A percentile compares a stretch with the other conserved stretches of the same genome.
phyloP scores from a whole-genome alignment of 2,329 filamentous ascomycete genomes.

The Orbilia brochopaga region DNA sequence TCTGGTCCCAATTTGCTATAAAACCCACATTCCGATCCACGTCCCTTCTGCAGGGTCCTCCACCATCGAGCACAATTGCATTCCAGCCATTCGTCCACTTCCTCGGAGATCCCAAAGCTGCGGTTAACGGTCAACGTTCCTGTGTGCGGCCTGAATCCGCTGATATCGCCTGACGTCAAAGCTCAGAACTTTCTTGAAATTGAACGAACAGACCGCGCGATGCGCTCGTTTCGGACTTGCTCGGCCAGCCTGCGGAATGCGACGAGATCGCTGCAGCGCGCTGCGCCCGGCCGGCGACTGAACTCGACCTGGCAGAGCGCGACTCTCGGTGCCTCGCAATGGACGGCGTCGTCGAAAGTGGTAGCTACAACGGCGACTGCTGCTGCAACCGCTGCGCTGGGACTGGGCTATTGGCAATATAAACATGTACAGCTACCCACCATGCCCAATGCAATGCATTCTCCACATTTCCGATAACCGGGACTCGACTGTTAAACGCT shows the following conservation, averaged over 20 bases:
- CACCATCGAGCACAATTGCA: no score
- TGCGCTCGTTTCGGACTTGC: conserved; percentile 1
- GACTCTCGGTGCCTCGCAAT: conserved; percentile 13
- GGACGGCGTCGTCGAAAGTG: conserved; percentile 23
- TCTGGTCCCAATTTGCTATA: conserved; percentile 14
- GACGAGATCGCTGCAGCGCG: conserved; percentile 9
- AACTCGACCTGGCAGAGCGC: conserved; percentile 35
- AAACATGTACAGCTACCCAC: conserved; percentile 10
- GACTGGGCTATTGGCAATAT: conserved; percentile 42
- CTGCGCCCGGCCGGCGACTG: conserved; percentile 31
- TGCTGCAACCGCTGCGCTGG: conserved; percentile 32
- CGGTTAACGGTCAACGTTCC: no score
- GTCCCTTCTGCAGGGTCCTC: no score
- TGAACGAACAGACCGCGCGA: background rate
- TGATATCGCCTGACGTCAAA: no score
- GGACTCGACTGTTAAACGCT: background rate
- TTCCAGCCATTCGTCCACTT: no score
- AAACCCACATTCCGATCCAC: conserved; percentile 10
- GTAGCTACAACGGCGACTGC: conserved; percentile 19
- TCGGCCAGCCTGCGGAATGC: conserved; percentile 3
- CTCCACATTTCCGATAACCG: conserved; percentile 4
- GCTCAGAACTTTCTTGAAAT: background rate
- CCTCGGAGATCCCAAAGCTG: no score
- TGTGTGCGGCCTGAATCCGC: no score
- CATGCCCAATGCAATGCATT: conserved; percentile 3